Evolutionary conservation across 176 grass and related monocot genomes (phyloP).

Genomic region (Paspalum vaginatum): DNA sequence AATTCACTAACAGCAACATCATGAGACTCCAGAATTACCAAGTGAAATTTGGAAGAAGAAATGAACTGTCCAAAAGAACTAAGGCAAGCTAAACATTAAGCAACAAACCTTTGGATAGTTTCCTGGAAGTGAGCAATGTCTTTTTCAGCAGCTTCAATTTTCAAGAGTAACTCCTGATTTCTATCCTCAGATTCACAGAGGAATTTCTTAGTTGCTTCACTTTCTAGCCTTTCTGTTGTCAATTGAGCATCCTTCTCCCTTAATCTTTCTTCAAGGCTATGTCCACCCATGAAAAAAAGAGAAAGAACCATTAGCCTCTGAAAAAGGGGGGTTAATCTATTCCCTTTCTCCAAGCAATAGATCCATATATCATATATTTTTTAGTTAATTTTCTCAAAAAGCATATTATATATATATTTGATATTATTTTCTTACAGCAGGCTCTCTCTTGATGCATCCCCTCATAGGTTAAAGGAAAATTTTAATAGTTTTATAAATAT

Average conservation of each 20-base stretch:
- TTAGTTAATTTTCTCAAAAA: slow-evolving; percentile 1
- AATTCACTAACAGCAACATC: slow-evolving; percentile 37
- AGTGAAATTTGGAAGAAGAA: slow-evolving; percentile 33
- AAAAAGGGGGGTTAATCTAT: background rate
- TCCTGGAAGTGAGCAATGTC: slow-evolving; percentile 60
- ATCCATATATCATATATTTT: background rate
- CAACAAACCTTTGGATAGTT: slow-evolving; percentile 56
- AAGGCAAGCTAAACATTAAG: slow-evolving; percentile 28
- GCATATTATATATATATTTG: background rate
- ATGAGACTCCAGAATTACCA: slow-evolving; percentile 9
- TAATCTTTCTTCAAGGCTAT: slow-evolving; percentile 89
- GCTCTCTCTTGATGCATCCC: background rate
- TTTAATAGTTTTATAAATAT: slow-evolving; percentile 4
- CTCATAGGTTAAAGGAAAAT: background rate
- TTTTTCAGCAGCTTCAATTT: slow-evolving; percentile 65
- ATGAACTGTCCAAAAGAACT: slow-evolving; percentile 18
- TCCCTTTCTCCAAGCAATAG: background rate
- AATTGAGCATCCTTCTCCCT: slow-evolving; percentile 62
- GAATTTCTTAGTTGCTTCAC: slow-evolving; percentile 60
- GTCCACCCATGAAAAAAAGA: slow-evolving; percentile 30
- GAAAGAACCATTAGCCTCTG: slow-evolving; percentile 28
- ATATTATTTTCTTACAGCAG: background rate
- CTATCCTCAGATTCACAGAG: slow-evolving; percentile 57
- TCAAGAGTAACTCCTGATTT: slow-evolving; percentile 57
- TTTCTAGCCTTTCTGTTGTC: slow-evolving; percentile 58